Conservation (phyloP, 1,284 basidiomycete genomes). For the Cutaneotrichosporon sp. region DNA sequence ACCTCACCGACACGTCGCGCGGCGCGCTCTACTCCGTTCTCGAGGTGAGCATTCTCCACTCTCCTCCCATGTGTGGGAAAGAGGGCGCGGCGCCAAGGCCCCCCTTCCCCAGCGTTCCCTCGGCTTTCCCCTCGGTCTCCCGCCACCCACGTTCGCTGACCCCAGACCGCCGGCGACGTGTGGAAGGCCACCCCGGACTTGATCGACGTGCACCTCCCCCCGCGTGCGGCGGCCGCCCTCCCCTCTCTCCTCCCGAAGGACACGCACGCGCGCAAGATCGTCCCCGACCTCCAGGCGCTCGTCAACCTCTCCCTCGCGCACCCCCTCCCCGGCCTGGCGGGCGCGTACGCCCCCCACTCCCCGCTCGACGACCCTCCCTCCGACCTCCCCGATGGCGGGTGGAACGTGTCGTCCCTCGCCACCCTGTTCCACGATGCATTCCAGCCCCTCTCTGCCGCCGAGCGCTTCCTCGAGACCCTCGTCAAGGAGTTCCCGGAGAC, state of each 20-base stretch:
- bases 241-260: constrained; percentile 13
- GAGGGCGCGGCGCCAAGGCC: neutral
- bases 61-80: neutral
- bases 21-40: constrained; percentile 24
- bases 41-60: constrained; percentile 31
- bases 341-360: neutral
- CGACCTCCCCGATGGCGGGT: constrained; percentile 21
- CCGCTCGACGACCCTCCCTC: constrained; percentile 6
- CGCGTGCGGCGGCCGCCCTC: constrained; percentile 1
- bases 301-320: constrained; percentile 23
- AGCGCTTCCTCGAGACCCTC: constrained; percentile 46
- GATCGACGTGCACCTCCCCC: constrained; percentile 40
- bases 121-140: too few species aligned
- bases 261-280: constrained; percentile 19
- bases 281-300: constrained; percentile 41
- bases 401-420: constrained; percentile 36
- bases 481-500: constrained; percentile 36
- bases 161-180: constrained; percentile 31
- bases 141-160: neutral
- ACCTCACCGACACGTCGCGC: constrained; percentile 9
- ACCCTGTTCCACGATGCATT: constrained; percentile 50
- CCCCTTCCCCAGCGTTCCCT: neutral
- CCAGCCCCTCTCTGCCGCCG: constrained; percentile 44
- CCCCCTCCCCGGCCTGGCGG: neutral
- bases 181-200: constrained; percentile 40